Conservation (phyloP, 83 land plant species). For the Picea abies region DNA sequence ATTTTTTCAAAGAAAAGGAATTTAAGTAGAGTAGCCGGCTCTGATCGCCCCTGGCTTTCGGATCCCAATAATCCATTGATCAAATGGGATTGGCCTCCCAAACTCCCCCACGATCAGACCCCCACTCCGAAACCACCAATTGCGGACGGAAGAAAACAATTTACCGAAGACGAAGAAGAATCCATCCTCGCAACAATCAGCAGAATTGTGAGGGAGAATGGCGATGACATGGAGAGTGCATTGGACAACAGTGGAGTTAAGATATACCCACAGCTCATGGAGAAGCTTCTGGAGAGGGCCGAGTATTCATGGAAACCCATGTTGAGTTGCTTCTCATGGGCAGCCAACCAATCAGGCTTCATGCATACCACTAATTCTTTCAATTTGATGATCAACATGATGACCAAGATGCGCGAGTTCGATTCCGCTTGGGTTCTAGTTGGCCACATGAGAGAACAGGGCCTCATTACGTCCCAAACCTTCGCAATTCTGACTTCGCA, state of each 20-base stretch:
- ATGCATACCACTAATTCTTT: conserved; percentile 20
- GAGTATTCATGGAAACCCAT: conserved; percentile 16
- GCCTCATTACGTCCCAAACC: conserved; percentile 23
- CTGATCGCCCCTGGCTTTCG: not conserved
- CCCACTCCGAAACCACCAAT: not conserved
- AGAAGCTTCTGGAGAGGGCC: conserved; percentile 3
- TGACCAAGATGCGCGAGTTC: conserved; percentile 39
- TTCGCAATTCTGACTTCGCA: too few species aligned
- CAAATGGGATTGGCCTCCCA: not conserved
- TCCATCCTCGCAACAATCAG: not conserved
- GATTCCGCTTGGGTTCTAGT: conserved; percentile 49
- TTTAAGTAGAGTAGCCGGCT: not conserved
- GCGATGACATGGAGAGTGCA: conserved; percentile 6
- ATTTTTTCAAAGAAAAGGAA: not conserved
- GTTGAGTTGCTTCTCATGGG: conserved; percentile 9
- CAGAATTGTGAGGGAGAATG: conserved; percentile 10
- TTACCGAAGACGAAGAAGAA: conserved; percentile 4
- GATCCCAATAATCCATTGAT: not conserved
- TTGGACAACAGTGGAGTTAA: not conserved
- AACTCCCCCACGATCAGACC: not conserved
- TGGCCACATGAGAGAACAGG: conserved; percentile 7
- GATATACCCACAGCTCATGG: not conserved
- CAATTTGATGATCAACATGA: conserved; percentile 39
- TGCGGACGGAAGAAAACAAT: not conserved
- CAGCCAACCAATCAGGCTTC: conserved; percentile 23